Conservation (phyloP, 75 land plant genomes). For the Pinus tabuliformis region DNA sequence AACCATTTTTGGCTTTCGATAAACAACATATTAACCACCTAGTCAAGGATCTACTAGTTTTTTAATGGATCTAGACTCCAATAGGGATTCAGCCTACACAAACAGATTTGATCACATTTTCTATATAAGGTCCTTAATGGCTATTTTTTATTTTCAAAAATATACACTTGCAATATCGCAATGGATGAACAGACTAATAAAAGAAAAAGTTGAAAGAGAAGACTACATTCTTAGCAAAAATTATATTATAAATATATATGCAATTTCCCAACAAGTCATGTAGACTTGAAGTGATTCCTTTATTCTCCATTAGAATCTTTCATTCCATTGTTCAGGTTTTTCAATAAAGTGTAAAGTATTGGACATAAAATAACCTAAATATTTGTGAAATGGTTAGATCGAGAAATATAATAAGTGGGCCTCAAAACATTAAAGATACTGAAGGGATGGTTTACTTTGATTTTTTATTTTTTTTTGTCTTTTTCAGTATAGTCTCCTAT, state of each 20-base stretch:
- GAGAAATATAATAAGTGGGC: not conserved
- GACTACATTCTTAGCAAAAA: no score
- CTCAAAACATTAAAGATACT: not conserved
- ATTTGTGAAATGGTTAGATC: not conserved
- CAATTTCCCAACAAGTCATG: no score
- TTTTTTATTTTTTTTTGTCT: not conserved
- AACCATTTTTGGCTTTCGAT: constrained; percentile 52
- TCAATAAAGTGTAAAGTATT: not conserved
- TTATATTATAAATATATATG: no score
- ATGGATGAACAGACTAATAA: no score
- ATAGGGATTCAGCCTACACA: constrained; percentile 68
- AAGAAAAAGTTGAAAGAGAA: no score
- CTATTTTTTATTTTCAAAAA: not conserved
- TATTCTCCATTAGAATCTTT: no score
- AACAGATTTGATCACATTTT: not conserved
- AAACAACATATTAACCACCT: constrained; percentile 45
- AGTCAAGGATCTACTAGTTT: constrained; percentile 69
- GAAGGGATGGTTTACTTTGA: not conserved
- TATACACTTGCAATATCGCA: no score
- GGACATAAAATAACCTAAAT: not conserved
- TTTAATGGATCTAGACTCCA: constrained; percentile 53
- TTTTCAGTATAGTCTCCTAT: not conserved
- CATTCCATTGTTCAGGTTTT: not conserved
- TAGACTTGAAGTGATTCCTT: no score
- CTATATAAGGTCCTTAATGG: not conserved